Base-by-base conservation (phyloP, 2,329 filamentous ascomycete species). In the Neonectria punicea region DNA sequence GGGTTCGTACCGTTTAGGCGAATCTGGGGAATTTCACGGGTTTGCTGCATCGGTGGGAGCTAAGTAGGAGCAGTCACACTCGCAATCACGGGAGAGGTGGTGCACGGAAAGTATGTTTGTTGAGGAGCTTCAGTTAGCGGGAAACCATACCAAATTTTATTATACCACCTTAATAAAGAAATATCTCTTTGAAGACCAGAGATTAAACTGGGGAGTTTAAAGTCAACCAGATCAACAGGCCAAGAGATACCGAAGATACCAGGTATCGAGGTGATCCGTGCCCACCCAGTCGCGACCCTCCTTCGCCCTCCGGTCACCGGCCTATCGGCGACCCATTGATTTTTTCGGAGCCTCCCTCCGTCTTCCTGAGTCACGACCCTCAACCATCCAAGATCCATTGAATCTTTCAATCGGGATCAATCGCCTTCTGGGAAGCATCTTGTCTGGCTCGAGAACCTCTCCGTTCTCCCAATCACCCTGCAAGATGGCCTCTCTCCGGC, bases 401-500 rank as follows among this genome's bases (percentile, higher is more conserved):
- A 51, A 53, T 64, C 64, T 66, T 68, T 69, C 57, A 70, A 63
- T 59, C 58, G 66, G 58, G 49, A 53, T 65, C 68, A 70, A 69
- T 65, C 22, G 69, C 58, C 61, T 64, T 51, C 44, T 67, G 59
- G 72, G 67, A 73, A 69, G 63, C 67, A 67, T 73, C 73, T 74
- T 74, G 70, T 71, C 54, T 56, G 72, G 58, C 65, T 49, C 65
- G 70, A 71, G 69, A 68, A 68, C 67, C 22, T 57, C 22, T 13
- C 13, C 61, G 67, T 73, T 73, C 70, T 73, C 68, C 20, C 46
- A 56, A 50, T 54, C 56, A 67, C 56, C 58, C 54, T 54, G 56
- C 72, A 76, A 74, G 76, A 85, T 85, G 83, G 81, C 81, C 62
- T 82, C 81, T 74, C 80, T 84, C 67, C 79, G 81, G 76, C 76